Percentiles rank a stretch among this genome's conserved stretches.
These are phyloP conservation scores for Chaetomiaceae sp. DNA, from an alignment of 2,329 filamentous ascomycete genomes.

Conservation along the genomic window DNA sequence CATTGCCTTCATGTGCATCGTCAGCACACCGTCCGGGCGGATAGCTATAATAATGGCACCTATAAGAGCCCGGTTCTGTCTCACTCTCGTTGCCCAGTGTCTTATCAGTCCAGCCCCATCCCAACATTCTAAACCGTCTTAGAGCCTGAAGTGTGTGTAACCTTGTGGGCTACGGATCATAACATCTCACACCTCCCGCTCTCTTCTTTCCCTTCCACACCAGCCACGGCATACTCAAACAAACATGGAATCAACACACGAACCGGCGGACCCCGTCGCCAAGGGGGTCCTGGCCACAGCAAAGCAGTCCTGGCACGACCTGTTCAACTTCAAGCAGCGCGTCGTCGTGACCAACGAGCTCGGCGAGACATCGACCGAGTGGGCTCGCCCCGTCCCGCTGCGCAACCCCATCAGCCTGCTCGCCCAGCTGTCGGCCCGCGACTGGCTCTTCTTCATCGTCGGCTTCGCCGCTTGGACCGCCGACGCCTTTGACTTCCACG, in stretches of 20 bases:
- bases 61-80: not conserved
- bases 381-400: constrained; percentile 61
- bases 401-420: constrained; percentile 67
- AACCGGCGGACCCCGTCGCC: constrained; percentile 61
- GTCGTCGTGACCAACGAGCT: constrained; percentile 60
- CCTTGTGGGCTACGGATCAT: too few species aligned
- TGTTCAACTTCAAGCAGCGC: constrained; percentile 63
- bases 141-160: too few species aligned
- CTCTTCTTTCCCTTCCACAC: too few species aligned
- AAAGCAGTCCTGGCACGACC: constrained; percentile 27
- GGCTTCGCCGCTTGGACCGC: constrained; percentile 73
- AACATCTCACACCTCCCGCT: too few species aligned
- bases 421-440: constrained; percentile 55
- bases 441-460: constrained; percentile 73
- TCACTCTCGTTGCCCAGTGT: not conserved
- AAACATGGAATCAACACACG: constrained; percentile 31
- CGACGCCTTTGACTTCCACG: constrained; percentile 81
- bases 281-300: constrained; percentile 48
- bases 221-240: too few species aligned
- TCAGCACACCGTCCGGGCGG: not conserved
- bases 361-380: constrained; percentile 63
- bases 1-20: not conserved
- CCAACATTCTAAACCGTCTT: too few species aligned
- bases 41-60: too few species aligned
- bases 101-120: too few species aligned